phyloP scores from a whole-genome alignment of 805 yeast species.

The Schwanniomyces yamadae region DNA sequence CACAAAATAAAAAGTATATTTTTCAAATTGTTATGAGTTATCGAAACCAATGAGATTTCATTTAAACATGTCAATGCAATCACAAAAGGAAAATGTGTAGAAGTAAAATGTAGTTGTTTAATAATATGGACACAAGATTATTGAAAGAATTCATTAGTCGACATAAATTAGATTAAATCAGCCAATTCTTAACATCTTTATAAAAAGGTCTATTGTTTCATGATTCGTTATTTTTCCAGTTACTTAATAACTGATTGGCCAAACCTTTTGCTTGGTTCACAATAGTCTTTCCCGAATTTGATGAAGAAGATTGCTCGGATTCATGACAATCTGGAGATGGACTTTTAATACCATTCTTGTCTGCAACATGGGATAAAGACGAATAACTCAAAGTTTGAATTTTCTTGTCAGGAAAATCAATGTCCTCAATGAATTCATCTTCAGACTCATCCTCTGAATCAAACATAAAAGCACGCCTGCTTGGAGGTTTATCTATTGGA shows the following conservation, averaged over 20 bases:
- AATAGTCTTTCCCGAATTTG: slow-evolving; percentile 13
- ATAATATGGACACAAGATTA: too few species aligned
- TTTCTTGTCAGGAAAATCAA: slow-evolving; percentile 4
- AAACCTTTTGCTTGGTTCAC: slow-evolving; percentile 39
- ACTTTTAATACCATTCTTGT: slow-evolving; percentile 34
- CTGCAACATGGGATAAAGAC: slow-evolving; percentile 53
- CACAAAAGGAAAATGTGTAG: too few species aligned
- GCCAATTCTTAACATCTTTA: slow-evolving; percentile 1
- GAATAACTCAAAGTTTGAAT: slow-evolving; percentile 33
- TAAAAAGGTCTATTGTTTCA: slow-evolving; percentile 6
- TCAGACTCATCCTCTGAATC: slow-evolving; percentile 38
- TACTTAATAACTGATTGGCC: slow-evolving; percentile 32
- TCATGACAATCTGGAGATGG: slow-evolving; percentile 23
- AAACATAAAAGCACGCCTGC: slow-evolving; percentile 30
- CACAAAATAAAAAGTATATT: too few species aligned
- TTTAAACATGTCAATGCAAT: too few species aligned
- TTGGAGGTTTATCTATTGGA: slow-evolving; percentile 10
- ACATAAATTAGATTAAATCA: too few species aligned
- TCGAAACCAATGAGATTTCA: too few species aligned
- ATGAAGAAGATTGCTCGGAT: slow-evolving; percentile 5
- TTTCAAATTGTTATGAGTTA: too few species aligned
- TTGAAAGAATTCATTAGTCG: too few species aligned
- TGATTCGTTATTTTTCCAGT: slow-evolving; percentile 19
- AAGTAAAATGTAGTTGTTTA: slow-evolving; percentile 3
- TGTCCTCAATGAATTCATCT: slow-evolving; percentile 27